These are phyloP conservation scores for Cyclotella sp. DNA, from an alignment of 108 stramenopile species.

Conservation along the genomic window DNA sequence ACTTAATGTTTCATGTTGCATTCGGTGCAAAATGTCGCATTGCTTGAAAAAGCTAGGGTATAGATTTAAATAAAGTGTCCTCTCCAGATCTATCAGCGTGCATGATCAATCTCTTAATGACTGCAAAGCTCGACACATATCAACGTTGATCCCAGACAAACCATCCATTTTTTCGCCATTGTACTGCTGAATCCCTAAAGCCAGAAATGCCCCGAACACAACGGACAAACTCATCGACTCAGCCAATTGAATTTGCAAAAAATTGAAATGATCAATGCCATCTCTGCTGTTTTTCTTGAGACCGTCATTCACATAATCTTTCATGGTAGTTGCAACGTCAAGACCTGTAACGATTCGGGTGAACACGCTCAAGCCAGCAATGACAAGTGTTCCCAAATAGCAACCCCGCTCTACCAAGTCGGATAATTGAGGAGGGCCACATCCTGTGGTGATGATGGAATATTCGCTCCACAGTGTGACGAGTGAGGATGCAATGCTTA, in stretches of 20 bases:
- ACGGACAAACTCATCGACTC: slow-evolving; percentile 43
- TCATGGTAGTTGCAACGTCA: slow-evolving; percentile 19
- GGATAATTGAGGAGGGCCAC: slow-evolving; percentile 50
- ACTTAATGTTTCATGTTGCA: too few relatives aligned
- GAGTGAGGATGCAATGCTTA: slow-evolving; percentile 24
- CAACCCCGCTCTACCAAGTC: slow-evolving; percentile 58
- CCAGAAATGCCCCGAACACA: slow-evolving; percentile 51
- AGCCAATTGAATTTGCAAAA: not conserved
- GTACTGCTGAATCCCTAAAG: slow-evolving; percentile 39
- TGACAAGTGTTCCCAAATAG: slow-evolving; percentile 55
- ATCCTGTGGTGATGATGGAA: slow-evolving; percentile 48
- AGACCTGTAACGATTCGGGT: slow-evolving; percentile 46
- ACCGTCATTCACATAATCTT: not conserved
- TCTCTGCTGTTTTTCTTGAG: not conserved
- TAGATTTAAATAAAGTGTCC: too few relatives aligned
- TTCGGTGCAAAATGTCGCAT: too few relatives aligned
- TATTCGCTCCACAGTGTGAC: slow-evolving; percentile 61
- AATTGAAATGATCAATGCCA: slow-evolving; percentile 7
- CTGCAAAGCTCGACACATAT: slow-evolving; percentile 57
- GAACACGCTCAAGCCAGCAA: slow-evolving; percentile 53
- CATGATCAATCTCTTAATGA: not conserved
- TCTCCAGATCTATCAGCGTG: too few relatives aligned
- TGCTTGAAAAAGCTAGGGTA: too few relatives aligned
- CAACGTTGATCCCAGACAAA: slow-evolving; percentile 53
- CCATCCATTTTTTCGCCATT: slow-evolving; percentile 61